Base-by-base conservation (phyloP, 495 filamentous ascomycete genomes). In the Lasiosphaeria ovina region DNA sequence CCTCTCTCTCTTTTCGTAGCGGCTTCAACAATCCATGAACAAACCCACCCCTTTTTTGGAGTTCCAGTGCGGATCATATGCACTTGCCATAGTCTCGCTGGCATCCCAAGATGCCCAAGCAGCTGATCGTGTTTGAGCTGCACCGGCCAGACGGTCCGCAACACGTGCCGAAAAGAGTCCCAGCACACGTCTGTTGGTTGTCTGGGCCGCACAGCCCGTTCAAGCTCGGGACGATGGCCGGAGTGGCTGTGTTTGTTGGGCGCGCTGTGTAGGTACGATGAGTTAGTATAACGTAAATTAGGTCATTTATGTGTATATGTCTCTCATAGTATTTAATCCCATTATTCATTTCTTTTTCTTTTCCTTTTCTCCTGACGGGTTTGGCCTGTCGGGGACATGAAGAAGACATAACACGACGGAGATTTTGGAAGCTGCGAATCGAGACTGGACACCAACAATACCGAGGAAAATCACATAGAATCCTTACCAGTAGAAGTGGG, bases 151-250 rank as follows among this genome's bases (percentile, higher is more conserved):
- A 59, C 31, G 66, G 54, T n/a, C 65, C 68, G 65, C 76, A 78
- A 67, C 76, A 79, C 7, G 55, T 59, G 10, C 76, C 76, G 35
- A 71, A 74, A 12, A n/a, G 4, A 48, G 67, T 72, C 38, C 73
- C 74, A 8, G 34, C 35, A 62, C 76, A 78, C 14, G 76, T 77
- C 59, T 76, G 64, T 6, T 62, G 50, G 10, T 51, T 47, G 2
- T 61, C 59, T 6, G 62, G 48, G 6, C 69, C 67, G 54, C 66
- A 70, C 4, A 14, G 52, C 16, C 69, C 69, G 44, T 70, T 53
- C 8, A 35, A 36, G 55, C 63, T 71, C 40, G 64, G 14, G 1
- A 56, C 16, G 35, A 66, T 57, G 33, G 63, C 60, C 5, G 44
- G 12, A 47, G 35, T 52, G 16, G 62, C 58, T 17, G 52, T 51